Conservation (phyloP, 176 grass and related monocot genomes). For the Alopecurus myosuroides region DNA sequence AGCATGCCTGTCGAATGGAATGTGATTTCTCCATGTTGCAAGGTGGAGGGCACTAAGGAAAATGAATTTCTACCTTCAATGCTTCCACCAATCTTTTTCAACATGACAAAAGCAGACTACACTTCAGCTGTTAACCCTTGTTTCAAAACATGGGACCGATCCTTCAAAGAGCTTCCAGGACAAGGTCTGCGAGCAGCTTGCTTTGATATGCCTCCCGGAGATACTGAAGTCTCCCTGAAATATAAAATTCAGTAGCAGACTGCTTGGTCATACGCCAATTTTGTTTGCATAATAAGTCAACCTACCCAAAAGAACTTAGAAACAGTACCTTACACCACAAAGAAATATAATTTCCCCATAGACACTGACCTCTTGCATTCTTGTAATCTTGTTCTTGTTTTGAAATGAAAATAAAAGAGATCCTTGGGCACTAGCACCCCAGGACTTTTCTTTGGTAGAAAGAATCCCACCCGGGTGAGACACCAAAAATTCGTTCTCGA, state of each 20-base stretch:
- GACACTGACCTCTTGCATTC: neutral
- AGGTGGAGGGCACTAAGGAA: constrained; percentile 89
- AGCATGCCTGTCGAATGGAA: constrained; percentile 73
- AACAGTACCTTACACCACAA: constrained; percentile 15
- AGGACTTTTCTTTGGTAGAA: too few species aligned
- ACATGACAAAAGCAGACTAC: constrained; percentile 61
- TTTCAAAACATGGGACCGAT: constrained; percentile 68
- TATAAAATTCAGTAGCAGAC: neutral
- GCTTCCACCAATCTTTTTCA: constrained; percentile 77
- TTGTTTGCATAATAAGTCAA: constrained; percentile 6
- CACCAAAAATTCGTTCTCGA: too few species aligned
- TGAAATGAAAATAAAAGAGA: neutral
- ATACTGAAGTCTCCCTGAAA: constrained; percentile 59
- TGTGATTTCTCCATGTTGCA: constrained; percentile 93
- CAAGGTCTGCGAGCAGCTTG: constrained; percentile 53
- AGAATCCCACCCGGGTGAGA: too few species aligned
- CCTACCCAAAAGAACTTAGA: constrained; percentile 12
- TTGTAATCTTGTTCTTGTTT: neutral
- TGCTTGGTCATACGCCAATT: neutral
- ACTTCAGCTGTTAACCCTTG: constrained; percentile 84
- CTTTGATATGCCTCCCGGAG: constrained; percentile 54
- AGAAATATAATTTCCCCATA: constrained; percentile 28
- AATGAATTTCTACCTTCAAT: constrained; percentile 82
- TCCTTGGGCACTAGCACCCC: too few species aligned
- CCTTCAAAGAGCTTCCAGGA: constrained; percentile 59